Conservation (phyloP, 257 asterid species). For the Solanum ossicruentum region DNA sequence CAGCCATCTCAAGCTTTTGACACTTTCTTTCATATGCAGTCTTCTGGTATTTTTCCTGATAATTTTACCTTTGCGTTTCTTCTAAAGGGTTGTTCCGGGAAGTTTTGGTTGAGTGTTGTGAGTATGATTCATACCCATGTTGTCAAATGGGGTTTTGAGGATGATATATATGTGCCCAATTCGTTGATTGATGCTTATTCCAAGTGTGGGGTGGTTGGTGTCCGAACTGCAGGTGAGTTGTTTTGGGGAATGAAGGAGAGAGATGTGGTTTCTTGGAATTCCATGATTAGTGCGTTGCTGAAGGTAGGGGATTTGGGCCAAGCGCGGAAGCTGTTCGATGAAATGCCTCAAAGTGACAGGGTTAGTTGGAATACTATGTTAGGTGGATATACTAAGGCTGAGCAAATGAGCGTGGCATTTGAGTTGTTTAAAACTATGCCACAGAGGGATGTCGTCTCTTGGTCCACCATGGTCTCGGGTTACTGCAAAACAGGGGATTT, state of each 20-base stretch:
- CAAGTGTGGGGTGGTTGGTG: slow-evolving; percentile 43
- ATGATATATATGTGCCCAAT: slow-evolving; percentile 46
- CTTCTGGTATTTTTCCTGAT: slow-evolving; percentile 44
- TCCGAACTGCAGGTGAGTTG: slow-evolving; percentile 27
- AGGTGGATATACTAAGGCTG: slow-evolving; percentile 19
- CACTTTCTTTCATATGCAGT: slow-evolving; percentile 37
- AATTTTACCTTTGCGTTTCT: slow-evolving; percentile 48
- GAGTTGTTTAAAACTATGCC: slow-evolving; percentile 53
- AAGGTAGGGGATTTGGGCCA: slow-evolving; percentile 13
- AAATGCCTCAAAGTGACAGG: slow-evolving; percentile 19
- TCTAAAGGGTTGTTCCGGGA: slow-evolving; percentile 40
- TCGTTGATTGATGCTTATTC: slow-evolving; percentile 63
- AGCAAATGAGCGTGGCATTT: slow-evolving; percentile 20
- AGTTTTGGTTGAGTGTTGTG: slow-evolving; percentile 23
- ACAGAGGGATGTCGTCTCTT: slow-evolving; percentile 46
- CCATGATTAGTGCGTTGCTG: slow-evolving; percentile 37
- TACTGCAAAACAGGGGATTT: slow-evolving; percentile 51
- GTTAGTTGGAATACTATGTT: slow-evolving; percentile 29
- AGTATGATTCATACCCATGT: slow-evolving; percentile 45
- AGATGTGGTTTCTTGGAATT: slow-evolving; percentile 58
- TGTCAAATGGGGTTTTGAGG: slow-evolving; percentile 39
- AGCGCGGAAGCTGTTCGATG: slow-evolving; percentile 20
- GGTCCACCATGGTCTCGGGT: slow-evolving; percentile 69
- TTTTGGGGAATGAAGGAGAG: slow-evolving; percentile 38
- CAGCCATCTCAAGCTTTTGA: slow-evolving; percentile 37